Base-by-base conservation (phyloP, 805 yeast species). In the Candida maltosa region DNA sequence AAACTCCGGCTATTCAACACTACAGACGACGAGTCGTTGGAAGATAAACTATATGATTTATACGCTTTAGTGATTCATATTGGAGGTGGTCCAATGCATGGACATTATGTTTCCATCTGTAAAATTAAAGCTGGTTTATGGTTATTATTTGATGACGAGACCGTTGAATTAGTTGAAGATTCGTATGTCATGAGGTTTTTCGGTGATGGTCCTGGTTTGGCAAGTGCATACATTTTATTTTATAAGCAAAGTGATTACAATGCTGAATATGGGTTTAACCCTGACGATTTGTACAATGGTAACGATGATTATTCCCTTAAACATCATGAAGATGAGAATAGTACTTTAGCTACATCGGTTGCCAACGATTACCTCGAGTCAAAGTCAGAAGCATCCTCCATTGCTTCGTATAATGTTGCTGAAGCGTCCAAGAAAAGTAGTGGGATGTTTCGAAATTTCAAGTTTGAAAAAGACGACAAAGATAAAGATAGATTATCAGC, bases 71-170 rank as follows among this genome's bases (percentile, higher is more conserved):
- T 93, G 9, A 88, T 93, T 8, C 98, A 93, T 54, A 80, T 93
- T 46, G 98, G 98, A 5, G 95, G 96, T 4, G 97, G 97, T 0
- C 97, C 97, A 1, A 88, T 87, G 65, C 96, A 89, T 60, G 98
- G 98, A 0, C 98, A 93, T 56, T 93, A 93, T 56, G 91, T 93
- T 7, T 75, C 95, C 0, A 65, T 93, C 4, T 83, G 93, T 40
- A 87, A 87, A 52, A 82, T 88, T 4, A 79, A 75, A 35, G 69
- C 74, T 16, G 75, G 77, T 26, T 89, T 96, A 0, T 93, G 98
- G 98, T 62, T 93, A 20, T 62, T 93, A 38, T 93, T 86, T 61
- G 98, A 93, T 56, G 98, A 93, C 56, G 97, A 93, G 57, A 80
- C 93, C 4, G 96, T 91, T 2, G 97, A 91, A 54, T 65, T 83